phyloP scores from a whole-genome alignment of 2,329 filamentous ascomycete genomes.

The Trichoderma sp. region DNA sequence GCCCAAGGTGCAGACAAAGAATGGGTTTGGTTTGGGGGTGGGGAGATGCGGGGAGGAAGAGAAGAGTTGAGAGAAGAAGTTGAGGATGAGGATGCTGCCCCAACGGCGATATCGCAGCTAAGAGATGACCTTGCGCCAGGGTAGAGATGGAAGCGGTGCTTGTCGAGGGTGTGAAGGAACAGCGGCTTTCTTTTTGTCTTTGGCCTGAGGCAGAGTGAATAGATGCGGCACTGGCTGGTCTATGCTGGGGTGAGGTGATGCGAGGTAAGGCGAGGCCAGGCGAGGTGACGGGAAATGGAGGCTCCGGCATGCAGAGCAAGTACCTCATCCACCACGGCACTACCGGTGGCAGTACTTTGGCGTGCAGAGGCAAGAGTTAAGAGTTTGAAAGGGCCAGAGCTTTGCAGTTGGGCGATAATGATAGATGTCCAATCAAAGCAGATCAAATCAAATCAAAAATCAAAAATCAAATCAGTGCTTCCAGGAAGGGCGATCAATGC shows the following conservation, averaged over 20 bases:
- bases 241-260: not conserved
- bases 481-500: not conserved
- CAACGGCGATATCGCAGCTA: not conserved
- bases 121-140: not conserved
- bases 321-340: constrained; percentile 1
- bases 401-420: not conserved
- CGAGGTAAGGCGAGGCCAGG: not conserved
- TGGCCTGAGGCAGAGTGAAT: not conserved
- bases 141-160: not conserved
- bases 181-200: not conserved
- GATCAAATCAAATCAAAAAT: not conserved
- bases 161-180: not conserved
- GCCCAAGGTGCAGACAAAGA: constrained; percentile 28
- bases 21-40: constrained; percentile 5
- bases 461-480: not conserved
- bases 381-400: constrained; percentile 20
- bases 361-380: not conserved
- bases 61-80: not conserved
- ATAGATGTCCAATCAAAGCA: not conserved
- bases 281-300: not conserved
- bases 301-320: constrained; percentile 11
- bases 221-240: not conserved
- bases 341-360: not conserved
- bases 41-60: constrained; percentile 22
- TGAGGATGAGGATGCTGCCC: not conserved